phyloP scores from a whole-genome alignment of 345 rosid genomes.

The Pistacia atlantica region DNA sequence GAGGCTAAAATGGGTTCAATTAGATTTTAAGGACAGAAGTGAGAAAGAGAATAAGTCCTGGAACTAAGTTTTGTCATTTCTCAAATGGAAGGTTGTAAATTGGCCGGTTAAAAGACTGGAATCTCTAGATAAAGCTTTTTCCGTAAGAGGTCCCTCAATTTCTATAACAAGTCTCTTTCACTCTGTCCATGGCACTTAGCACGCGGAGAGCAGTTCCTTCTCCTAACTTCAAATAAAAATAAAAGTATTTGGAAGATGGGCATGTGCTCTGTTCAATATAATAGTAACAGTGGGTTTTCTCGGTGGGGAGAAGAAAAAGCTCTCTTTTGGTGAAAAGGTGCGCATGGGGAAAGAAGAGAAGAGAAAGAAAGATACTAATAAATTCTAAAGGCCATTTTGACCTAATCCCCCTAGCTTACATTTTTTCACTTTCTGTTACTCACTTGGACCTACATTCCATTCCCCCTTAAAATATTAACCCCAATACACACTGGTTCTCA shows the following conservation, averaged over 20 bases:
- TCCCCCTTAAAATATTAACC: constrained; percentile 1
- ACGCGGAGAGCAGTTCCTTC: constrained; percentile 18
- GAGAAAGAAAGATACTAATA: background rate
- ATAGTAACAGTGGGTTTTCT: background rate
- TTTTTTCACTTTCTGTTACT: constrained; percentile 22
- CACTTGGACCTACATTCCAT: constrained; percentile 4
- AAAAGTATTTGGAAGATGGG: background rate
- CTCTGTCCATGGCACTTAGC: constrained; percentile 19
- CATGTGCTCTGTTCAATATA: constrained; percentile 27
- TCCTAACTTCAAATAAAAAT: too few species aligned
- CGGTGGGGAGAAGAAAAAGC: constrained; percentile 12
- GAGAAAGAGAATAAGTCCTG: background rate
- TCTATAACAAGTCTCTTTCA: constrained; percentile 15
- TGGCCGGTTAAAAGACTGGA: constrained; percentile 19
- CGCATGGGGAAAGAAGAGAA: constrained; percentile 31
- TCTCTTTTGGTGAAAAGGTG: constrained; percentile 30
- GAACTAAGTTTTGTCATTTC: constrained; percentile 33
- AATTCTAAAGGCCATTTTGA: constrained; percentile 29
- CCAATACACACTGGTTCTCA: background rate
- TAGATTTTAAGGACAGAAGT: background rate
- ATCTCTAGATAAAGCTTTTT: constrained; percentile 1
- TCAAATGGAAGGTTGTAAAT: constrained; percentile 26
- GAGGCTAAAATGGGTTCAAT: too few species aligned
- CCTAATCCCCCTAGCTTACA: constrained; percentile 23
- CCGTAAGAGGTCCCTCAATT: background rate